These are phyloP conservation scores for Schwanniomyces etchellsii DNA, from an alignment of 1,139 yeast genomes.

Conservation along the genomic window DNA sequence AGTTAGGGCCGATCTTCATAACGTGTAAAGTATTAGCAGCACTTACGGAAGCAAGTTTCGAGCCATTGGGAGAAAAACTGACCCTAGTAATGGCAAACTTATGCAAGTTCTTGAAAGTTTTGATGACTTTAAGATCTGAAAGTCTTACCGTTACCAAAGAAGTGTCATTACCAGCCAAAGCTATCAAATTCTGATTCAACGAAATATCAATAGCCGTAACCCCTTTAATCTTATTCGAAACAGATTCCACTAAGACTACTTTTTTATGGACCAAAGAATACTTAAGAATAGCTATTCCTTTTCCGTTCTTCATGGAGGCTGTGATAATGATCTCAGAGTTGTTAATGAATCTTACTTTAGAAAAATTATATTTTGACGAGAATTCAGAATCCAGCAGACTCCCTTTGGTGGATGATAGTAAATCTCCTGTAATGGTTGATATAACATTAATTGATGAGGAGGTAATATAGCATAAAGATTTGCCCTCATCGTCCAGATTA, in stretches of 20 bases:
- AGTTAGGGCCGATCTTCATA: conserved; percentile 51
- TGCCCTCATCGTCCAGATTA: conserved; percentile 39
- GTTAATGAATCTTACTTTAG: conserved; percentile 57
- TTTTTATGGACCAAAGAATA: conserved; percentile 39
- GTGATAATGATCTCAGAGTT: conserved; percentile 50
- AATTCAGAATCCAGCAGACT: neutral
- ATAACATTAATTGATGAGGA: conserved; percentile 48
- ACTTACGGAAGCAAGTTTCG: conserved; percentile 67
- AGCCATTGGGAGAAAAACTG: conserved; percentile 65
- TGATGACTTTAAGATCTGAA: conserved; percentile 45
- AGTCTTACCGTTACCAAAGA: conserved; percentile 54
- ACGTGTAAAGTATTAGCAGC: conserved; percentile 75
- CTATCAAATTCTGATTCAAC: conserved; percentile 44
- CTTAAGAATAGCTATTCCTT: conserved; percentile 36
- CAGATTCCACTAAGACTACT: conserved; percentile 34
- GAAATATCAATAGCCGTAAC: conserved; percentile 65
- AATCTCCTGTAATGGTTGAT: conserved; percentile 39
- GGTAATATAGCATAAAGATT: conserved; percentile 54
- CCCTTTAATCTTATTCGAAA: conserved; percentile 54
- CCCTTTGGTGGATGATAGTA: conserved; percentile 26
- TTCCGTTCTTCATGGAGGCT: conserved; percentile 42
- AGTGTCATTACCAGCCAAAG: conserved; percentile 72
- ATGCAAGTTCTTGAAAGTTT: conserved; percentile 58
- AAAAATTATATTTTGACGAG: conserved; percentile 24
- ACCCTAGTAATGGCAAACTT: conserved; percentile 76